Evolutionary conservation across 495 filamentous ascomycete species (phyloP).

Genomic region (Sordaria brevicollis): DNA sequence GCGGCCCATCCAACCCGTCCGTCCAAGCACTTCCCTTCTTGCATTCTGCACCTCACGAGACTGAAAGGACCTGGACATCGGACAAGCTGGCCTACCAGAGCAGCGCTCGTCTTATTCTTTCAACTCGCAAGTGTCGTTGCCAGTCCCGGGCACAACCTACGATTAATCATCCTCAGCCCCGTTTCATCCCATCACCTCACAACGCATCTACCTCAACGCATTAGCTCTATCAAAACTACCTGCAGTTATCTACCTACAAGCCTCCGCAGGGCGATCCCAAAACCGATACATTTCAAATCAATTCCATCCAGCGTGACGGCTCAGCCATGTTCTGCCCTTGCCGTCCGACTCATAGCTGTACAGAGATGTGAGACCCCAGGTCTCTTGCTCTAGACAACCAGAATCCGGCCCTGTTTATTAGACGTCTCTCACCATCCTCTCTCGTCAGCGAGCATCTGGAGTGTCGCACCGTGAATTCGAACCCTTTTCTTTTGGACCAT

Average conservation of each 20-base stretch:
- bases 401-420: conserved; percentile 1
- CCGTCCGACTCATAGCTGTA: not conserved
- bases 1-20: not conserved
- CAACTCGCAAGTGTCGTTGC: not conserved
- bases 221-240: not conserved
- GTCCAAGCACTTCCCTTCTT: not conserved
- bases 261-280: not conserved
- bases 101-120: not conserved
- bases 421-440: not conserved
- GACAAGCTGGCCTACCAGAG: not conserved
- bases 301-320: not conserved
- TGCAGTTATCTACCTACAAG: no score
- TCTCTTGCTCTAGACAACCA: conserved; percentile 8
- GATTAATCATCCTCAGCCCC: not conserved
- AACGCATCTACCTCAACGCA: not conserved
- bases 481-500: not conserved
- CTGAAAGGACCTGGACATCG: not conserved
- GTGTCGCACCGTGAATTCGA: not conserved
- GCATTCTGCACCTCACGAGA: not conserved
- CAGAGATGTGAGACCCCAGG: conserved; percentile 13
- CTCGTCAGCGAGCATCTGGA: not conserved
- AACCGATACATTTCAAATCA: not conserved
- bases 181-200: not conserved
- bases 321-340: conserved; percentile 10
- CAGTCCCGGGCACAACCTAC: not conserved